Evolutionary conservation across 1,139 yeast genomes (phyloP), one percentile per base, ranked within the genome.

Genomic region (Saccharomyces pastorianus): DNA sequence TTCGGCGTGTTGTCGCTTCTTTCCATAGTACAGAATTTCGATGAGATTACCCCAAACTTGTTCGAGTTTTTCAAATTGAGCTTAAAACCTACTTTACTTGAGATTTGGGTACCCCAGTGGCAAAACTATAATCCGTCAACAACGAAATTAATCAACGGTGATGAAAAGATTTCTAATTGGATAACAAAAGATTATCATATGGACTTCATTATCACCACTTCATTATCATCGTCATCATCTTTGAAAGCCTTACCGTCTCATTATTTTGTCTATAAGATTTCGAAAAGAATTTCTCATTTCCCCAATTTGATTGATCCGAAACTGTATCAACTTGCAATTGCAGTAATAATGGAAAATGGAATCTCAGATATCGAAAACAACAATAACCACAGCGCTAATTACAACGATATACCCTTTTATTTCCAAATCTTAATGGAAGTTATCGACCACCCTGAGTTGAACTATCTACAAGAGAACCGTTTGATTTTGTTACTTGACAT

Each of bases 381-480:
- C 13, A 28, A 28, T 17, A 38, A 0, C 25, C 23, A 38, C 42
- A 17, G 42, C 25, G 5, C 8, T 17, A 38, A 7, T 38, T 7
- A 8, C 23, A 38, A 38, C 11, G 42, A 38, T 17, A 3, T 38
- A 17, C 11, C 42, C 23, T 38, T 38, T 38, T 38, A 17, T 38
- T 38, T 38, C 11, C 42, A 63, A 51, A 57, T 66, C 3, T 41
- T 72, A 6, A 72, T 73, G 69, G 77, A 75, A 55, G 42, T 73
- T 1, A 60, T 73, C 38, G 76, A 74, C 56, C 77, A 74, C 55
- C 73, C 59, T 53, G 64, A 71, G 41, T 51, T 72, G 6, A 65
- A 72, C 51, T 66, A 67, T 23, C 20, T 59, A 1, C 59, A 66
- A 9, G 73, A 72, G 53, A 60, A 64, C 7, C 63, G 62, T 26